A percentile compares a stretch with the other conserved stretches of the same genome.
Evolutionary conservation across 208 protist species (phyloP).

Genomic region (Entamoeba invadens): DNA sequence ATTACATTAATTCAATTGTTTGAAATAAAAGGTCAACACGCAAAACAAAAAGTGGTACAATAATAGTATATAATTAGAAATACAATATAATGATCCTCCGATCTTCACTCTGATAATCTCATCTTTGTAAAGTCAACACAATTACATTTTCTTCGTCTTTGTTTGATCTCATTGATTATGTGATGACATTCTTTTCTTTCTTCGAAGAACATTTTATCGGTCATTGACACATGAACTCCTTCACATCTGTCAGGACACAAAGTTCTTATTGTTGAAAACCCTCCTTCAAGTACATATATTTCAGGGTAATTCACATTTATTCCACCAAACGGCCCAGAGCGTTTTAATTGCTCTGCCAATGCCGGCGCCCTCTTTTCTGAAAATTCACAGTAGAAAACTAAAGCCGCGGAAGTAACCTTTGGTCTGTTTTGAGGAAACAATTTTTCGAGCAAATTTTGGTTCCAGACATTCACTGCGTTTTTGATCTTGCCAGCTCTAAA

Average conservation of each 20-base stretch:
- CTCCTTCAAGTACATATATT: neutral
- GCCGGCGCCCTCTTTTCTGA: neutral
- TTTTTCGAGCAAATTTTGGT: neutral
- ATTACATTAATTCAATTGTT: too few species aligned
- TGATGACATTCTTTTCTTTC: too few species aligned
- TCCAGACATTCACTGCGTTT: neutral
- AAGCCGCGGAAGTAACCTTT: neutral
- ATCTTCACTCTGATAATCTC: too few species aligned
- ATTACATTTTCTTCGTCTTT: too few species aligned
- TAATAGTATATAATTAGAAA: too few species aligned
- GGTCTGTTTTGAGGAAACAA: neutral
- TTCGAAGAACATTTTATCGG: neutral
- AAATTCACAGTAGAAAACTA: neutral
- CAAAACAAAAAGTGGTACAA: too few species aligned
- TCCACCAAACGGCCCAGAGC: neutral
- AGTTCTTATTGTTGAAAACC: neutral
- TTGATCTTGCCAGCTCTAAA: neutral
- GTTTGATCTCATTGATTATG: too few species aligned
- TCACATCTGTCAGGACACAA: neutral
- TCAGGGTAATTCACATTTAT: neutral
- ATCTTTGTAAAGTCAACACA: too few species aligned
- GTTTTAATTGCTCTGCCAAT: neutral
- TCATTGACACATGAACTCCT: neutral
- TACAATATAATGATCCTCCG: too few species aligned
- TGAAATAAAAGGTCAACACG: too few species aligned